phyloP scores from a whole-genome alignment of 805 yeast genomes.

The Myxozyma geophila region DNA sequence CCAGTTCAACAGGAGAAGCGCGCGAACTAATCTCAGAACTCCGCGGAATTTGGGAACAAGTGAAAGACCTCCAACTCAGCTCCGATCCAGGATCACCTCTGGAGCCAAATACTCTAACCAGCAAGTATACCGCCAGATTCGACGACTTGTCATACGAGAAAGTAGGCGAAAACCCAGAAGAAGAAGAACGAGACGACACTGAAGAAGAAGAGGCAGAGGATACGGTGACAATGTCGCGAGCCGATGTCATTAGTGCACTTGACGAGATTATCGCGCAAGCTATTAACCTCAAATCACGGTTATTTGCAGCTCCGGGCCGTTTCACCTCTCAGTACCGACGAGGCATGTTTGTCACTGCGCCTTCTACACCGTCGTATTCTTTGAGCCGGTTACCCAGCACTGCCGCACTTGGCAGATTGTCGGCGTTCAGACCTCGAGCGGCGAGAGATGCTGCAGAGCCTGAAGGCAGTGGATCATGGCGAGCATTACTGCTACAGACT shows the following conservation, averaged over 20 bases:
- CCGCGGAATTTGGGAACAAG: slow-evolving; percentile 76
- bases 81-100: slow-evolving; percentile 20
- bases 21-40: slow-evolving; percentile 67
- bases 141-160: not conserved
- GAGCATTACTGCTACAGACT: too few relatives aligned
- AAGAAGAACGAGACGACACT: slow-evolving; percentile 3
- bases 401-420: not conserved
- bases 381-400: slow-evolving; percentile 13
- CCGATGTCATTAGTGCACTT: slow-evolving; percentile 15
- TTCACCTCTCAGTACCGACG: not conserved
- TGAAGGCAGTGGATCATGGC: not conserved
- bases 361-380: slow-evolving; percentile 22
- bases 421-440: not conserved
- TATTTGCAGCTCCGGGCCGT: not conserved
- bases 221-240: slow-evolving; percentile 12
- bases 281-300: not conserved
- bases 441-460: not conserved
- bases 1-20: slow-evolving; percentile 68
- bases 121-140: not conserved
- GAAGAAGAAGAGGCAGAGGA: slow-evolving; percentile 12
- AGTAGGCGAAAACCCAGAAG: slow-evolving; percentile 1
- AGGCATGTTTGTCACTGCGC: slow-evolving; percentile 18
- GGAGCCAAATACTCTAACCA: not conserved
- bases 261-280: slow-evolving; percentile 9
- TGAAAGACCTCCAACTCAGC: slow-evolving; percentile 51